phyloP scores from a whole-genome alignment of 192 early-diverging fungal species.

The Backusella liffmaniae region DNA sequence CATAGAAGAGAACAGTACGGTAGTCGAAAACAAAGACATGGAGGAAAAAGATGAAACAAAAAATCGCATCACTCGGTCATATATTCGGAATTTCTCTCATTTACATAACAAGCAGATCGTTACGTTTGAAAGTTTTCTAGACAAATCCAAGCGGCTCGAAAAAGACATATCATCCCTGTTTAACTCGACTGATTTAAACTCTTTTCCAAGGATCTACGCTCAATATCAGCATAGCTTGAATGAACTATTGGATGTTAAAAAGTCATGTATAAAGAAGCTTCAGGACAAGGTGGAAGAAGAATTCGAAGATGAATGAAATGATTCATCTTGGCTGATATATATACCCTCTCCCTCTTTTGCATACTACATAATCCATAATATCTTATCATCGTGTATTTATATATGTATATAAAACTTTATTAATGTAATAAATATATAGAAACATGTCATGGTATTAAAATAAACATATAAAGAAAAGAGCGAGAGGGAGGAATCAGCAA shows the following conservation, averaged over 20 bases:
- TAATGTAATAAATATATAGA: neutral
- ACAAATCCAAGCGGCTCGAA: conserved; percentile 6
- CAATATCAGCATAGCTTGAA: conserved; percentile 25
- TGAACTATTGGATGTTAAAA: conserved; percentile 23
- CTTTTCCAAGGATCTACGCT: conserved; percentile 4
- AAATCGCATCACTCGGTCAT: neutral
- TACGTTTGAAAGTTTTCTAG: conserved; percentile 12
- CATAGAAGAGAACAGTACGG: neutral
- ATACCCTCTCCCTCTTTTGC: neutral
- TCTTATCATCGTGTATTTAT: neutral
- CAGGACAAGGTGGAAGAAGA: conserved; percentile 17
- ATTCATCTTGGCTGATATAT: neutral
- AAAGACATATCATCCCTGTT: neutral
- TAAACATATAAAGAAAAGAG: neutral
- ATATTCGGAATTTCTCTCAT: conserved; percentile 14
- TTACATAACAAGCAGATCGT: conserved; percentile 24
- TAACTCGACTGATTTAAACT: neutral
- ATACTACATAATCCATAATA: neutral
- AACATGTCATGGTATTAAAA: neutral
- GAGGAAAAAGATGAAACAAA: conserved; percentile 4
- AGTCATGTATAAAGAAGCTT: conserved; percentile 15
- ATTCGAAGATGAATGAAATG: neutral
- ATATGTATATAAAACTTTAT: neutral
- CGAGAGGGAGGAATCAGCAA: neutral
- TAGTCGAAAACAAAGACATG: neutral